A percentile compares a stretch with the other conserved stretches of the same genome.
Conservation (phyloP, 2,329 filamentous ascomycete genomes). For the Nannizziopsis barbatae region DNA sequence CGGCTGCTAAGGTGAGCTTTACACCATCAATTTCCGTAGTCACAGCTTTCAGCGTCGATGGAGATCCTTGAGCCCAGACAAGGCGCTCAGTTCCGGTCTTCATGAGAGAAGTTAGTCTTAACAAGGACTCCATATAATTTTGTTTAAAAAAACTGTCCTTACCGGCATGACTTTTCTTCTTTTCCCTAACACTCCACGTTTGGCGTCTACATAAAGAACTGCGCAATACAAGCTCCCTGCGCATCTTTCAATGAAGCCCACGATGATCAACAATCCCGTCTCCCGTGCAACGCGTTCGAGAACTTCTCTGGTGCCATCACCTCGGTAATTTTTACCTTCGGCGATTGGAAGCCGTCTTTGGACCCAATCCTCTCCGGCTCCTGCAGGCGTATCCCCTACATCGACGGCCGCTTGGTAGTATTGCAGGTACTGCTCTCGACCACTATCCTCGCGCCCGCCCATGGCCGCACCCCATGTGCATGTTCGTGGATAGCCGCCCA, state of each 20-base stretch:
- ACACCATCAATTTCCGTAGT: conserved; percentile 69
- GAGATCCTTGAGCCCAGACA: conserved; percentile 78
- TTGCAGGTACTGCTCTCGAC: conserved; percentile 67
- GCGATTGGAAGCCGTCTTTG: conserved; percentile 46
- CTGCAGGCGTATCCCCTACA: conserved; percentile 63
- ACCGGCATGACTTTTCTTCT: conserved; percentile 85
- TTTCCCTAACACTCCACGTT: conserved; percentile 64
- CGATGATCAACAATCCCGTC: conserved; percentile 70
- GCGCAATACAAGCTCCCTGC: conserved; percentile 78
- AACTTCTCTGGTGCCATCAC: conserved; percentile 68
- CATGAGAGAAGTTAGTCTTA: too few relatives aligned
- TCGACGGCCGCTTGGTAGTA: conserved; percentile 75
- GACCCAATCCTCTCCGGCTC: conserved; percentile 63
- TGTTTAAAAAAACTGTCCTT: conserved; percentile 25
- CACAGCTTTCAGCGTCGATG: conserved; percentile 66
- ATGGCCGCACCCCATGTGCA: conserved; percentile 64
- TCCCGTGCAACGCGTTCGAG: conserved; percentile 65
- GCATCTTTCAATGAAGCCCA: conserved; percentile 65
- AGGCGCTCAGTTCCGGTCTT: conserved; percentile 69
- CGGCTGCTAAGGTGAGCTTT: conserved; percentile 67
- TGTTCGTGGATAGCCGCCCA: conserved; percentile 82
- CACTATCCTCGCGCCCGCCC: conserved; percentile 55
- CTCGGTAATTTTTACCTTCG: conserved; percentile 44
- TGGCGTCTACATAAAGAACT: conserved; percentile 70
- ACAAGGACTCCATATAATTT: not conserved